Evolutionary conservation across 148 eudicot genomes (phyloP), one percentile per base, ranked within the genome.

Genomic region (Spergularia marina): DNA sequence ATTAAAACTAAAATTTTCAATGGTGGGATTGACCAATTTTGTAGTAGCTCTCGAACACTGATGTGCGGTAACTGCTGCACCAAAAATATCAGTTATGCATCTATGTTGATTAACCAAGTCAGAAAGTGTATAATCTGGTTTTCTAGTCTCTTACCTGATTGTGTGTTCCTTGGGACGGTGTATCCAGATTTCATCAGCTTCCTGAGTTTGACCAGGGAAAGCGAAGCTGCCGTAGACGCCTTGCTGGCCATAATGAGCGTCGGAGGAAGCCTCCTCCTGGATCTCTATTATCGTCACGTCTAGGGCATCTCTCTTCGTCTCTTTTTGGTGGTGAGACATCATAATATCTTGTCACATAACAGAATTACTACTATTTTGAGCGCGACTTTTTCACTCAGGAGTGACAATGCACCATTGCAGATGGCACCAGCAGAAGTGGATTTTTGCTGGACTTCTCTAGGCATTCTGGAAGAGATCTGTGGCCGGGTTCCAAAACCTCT

Each of bases 231-330:
- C 92, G 98, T 73, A 87, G 93, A 73, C 90, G 98, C 60, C 90
- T 94, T 61, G 98, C 98, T 65, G 93, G 93, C 59, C 98, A 94
- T 74, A 94, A 94, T 63, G 98, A 91, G 86, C 98, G 98, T 53
- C 72, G 98, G 34, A 91, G 98, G 89, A 94, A 94, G 84, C 97
- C 96, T 8, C 88, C 89, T 69, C 85, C 90, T 25, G 97, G 95
- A 55, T 84, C 98, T 80, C 71, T 94, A 39, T 70, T 91, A 73
- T 84, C 98, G 6, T 70, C 97, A 12, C 91, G 86, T 60, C 78
- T 83, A 63, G 93, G 98, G 53, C 89, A 79, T 39, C 77, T 82
- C 34, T 83, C 88, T 53, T 84, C 95, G 13, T 80, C 93, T 54
- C 61, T 87, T 54, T 86, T 82, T 71, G 91, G 92, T 88, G 79